Evolutionary conservation across 768 basidiomycete species (phyloP), one percentile per base, ranked within the genome.

Genomic region (Tylopilus rubrobrunneus): DNA sequence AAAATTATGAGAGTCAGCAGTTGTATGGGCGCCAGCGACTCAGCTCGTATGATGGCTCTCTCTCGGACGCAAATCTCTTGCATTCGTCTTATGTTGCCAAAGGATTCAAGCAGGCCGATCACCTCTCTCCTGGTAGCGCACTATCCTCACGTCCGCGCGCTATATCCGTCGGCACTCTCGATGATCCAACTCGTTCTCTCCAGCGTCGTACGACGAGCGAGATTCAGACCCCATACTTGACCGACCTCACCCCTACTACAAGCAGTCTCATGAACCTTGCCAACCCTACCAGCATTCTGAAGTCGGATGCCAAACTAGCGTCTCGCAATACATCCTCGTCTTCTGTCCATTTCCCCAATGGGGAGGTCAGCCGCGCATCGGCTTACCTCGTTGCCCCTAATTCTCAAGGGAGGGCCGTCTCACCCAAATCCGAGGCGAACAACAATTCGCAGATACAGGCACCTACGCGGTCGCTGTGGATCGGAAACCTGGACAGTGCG

Each of bases 381-480:
- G 75, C 84, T 45, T 91, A 90, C 64, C 76, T 92, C 31, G 74
- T 81, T 55, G 84, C 89, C 10, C 86, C 87, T 27, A 77, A 77
- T 44, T 77, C 79, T 27, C 82, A 85, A 64, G 87, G 82, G 63
- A 83, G 89, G 47, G 84, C 89, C n/a, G 74, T 87, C 51, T 92
- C 91, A 12, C 91, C 91, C 23, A 93, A 92, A 70, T 78, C 85
- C 37, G 89, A 92, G 71, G 78, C 73, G 33, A 68, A 62, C 50
- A 77, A 81, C 41, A 76, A 81, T 34, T 82, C 84, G 12, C 89
- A 93, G 64, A 82, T 86, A 50, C 95, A 98, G 73, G 87, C 92
- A 39, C 96, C 97, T 34, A 96, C 96, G 11, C 86, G 97, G 48
- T 95, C 92, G 33, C 76, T 99, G 28, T 99, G 97, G 96, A 97